Base-by-base conservation (phyloP, 1,284 basidiomycete species). In the Waitea zeae region DNA sequence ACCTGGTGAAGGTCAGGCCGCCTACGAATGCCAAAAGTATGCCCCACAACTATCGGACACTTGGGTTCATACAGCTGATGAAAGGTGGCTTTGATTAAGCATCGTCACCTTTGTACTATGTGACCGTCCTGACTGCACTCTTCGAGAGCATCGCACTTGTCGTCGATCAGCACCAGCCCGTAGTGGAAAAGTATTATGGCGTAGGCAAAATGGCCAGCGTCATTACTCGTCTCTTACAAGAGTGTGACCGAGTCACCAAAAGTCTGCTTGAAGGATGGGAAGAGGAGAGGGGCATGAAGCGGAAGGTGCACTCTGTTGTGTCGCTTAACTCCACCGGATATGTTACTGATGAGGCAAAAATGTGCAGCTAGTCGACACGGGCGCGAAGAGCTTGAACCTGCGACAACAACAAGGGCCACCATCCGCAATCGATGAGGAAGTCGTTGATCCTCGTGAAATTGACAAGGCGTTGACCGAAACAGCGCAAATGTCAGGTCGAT, bases 181-280 rank as follows among this genome's bases (percentile, higher is more conserved):
- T 98, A 1, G 93, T 99, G 1, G 92, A 97, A 52, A 93, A 93
- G 54, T 95, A 98, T 53, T 98, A 98, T 47, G 95, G 90, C 0
- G 47, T 54, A 3, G 81, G 86, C 1, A 80, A 81, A 48, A 95
- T 95, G 90, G 59, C 63, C 19, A 67, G 59, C 14, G 90, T 98
- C 12, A 70, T 92, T 3, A 62, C 67, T 12, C 66, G 76, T 27
- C 60, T 99, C 4, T 57, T 95, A 24, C 70, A 74, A 36, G 92
- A 97, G 52, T 87, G 84, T 43, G 90, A 96, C 52, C 64, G 76
- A 15, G 77, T 92, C 4, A 78, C 88, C 0, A 67, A 70, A 41
- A 66, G 69, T 28, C 63, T 95, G 3, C 58, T 92, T 9, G 73
- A 77, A 37, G 73, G 78, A 6, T 98, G 93, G 92, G 80, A 83